Percentiles rank a stretch among this genome's conserved stretches.
phyloP scores from a whole-genome alignment of 2,329 filamentous ascomycete genomes.

The Beauveria pseudobassiana region DNA sequence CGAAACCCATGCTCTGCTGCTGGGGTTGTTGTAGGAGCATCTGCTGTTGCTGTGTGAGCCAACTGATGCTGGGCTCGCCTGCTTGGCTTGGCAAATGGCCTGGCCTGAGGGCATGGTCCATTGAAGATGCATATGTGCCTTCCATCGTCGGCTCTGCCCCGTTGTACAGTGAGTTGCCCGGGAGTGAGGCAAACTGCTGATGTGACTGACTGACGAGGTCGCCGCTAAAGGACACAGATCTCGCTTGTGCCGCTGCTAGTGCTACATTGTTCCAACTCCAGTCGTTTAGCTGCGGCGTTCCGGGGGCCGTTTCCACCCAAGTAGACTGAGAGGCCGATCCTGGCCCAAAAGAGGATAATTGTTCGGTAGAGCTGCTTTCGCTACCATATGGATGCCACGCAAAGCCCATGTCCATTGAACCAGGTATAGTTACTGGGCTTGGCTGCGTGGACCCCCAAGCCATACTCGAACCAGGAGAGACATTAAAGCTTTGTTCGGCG shows the following conservation, averaged over 20 bases:
- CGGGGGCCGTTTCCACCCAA: not conserved
- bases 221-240: not conserved
- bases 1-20: not conserved
- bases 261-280: not conserved
- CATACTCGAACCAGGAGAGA: not conserved
- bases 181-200: not conserved
- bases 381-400: not conserved
- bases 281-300: not conserved
- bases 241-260: not conserved
- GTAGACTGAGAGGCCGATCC: not conserved
- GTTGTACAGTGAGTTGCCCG: not conserved
- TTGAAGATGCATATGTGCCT: not conserved
- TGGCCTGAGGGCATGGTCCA: not conserved
- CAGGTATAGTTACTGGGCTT: not conserved
- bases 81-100: not conserved
- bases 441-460: constrained; percentile 1
- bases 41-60: not conserved
- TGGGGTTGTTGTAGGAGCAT: not conserved
- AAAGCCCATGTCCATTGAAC: constrained; percentile 2
- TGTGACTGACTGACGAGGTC: not conserved
- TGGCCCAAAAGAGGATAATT: not conserved
- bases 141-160: not conserved
- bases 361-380: not conserved
- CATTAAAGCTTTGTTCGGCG: not conserved
- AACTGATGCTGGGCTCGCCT: not conserved